Percentiles rank a stretch among this genome's conserved stretches.
Conservation (phyloP, 495 filamentous ascomycete genomes). For the Lasiosphaeria ovina region DNA sequence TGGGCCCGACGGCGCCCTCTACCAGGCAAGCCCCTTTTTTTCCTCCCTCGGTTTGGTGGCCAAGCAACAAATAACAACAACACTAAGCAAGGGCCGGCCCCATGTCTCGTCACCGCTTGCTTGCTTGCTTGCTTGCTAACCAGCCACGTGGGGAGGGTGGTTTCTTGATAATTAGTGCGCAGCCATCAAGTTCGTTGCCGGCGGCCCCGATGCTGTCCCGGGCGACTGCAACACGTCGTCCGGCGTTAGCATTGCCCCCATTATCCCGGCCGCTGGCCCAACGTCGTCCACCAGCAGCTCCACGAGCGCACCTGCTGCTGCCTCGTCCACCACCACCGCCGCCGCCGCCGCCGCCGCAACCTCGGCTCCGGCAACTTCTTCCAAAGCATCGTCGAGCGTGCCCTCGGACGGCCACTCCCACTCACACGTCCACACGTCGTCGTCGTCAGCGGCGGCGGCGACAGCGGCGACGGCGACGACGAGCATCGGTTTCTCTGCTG, state of each 20-base stretch:
- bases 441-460: too few species aligned
- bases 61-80: too few species aligned
- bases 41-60: too few species aligned
- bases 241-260: slow-evolving; percentile 13
- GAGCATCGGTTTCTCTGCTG: background rate
- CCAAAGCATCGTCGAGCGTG: background rate
- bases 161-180: slow-evolving; percentile 12
- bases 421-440: background rate
- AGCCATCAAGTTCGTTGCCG: slow-evolving; percentile 21
- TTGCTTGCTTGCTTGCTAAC: background rate
- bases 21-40: slow-evolving; percentile 21
- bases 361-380: background rate
- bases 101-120: background rate
- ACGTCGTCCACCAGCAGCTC: background rate
- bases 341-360: background rate
- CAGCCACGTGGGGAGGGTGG: background rate
- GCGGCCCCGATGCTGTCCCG: slow-evolving; percentile 19
- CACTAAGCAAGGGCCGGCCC: too few species aligned
- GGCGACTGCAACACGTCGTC: slow-evolving; percentile 17
- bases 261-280: background rate
- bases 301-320: background rate
- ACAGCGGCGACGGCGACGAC: background rate
- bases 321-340: background rate
- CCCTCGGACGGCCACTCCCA: background rate
- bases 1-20: slow-evolving; percentile 25